Percentiles rank a stretch among this genome's conserved stretches.
Evolutionary conservation across 306 rosid species (phyloP).

Genomic region (Amphicarpaea edgeworthii): DNA sequence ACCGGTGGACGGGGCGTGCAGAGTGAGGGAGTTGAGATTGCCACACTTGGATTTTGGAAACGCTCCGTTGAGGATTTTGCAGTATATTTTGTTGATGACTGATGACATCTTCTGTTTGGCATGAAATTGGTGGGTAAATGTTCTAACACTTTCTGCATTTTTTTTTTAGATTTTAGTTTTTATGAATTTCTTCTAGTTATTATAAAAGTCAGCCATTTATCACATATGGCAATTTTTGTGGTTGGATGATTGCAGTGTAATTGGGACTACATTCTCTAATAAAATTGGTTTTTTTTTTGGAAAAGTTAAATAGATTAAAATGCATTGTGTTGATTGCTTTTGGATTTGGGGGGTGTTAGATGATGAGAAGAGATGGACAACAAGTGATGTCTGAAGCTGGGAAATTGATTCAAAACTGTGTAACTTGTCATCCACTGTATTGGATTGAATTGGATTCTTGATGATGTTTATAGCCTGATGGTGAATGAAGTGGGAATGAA

Average conservation of each 20-base stretch:
- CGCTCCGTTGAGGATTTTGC: conserved; percentile 77
- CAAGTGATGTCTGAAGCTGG: conserved; percentile 15
- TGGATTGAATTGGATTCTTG: conserved; percentile 12
- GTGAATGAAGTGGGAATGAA: conserved; percentile 15
- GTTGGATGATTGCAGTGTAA: background rate
- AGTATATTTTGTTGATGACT: conserved; percentile 79
- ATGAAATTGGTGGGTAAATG: conserved; percentile 44
- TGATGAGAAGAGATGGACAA: conserved; percentile 11
- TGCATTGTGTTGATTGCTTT: conserved; percentile 30
- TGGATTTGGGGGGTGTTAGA: conserved; percentile 30
- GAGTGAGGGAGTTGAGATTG: conserved; percentile 68
- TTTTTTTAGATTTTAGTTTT: background rate
- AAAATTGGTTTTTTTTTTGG: background rate
- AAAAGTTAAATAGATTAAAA: background rate
- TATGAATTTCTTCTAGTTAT: background rate
- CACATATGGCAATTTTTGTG: background rate
- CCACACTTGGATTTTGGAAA: conserved; percentile 71
- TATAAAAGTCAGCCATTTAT: background rate
- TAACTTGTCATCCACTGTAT: background rate
- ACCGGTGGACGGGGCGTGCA: conserved; percentile 46
- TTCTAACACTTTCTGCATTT: background rate
- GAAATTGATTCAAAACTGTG: conserved; percentile 15
- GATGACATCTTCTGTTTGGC: conserved; percentile 59
- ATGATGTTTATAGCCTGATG: background rate
- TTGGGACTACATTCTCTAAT: background rate